A percentile compares a stretch with the other conserved stretches of the same genome.
Evolutionary conservation across 331 rosid genomes (phyloP).

Genomic region (Spiraea crenata): DNA sequence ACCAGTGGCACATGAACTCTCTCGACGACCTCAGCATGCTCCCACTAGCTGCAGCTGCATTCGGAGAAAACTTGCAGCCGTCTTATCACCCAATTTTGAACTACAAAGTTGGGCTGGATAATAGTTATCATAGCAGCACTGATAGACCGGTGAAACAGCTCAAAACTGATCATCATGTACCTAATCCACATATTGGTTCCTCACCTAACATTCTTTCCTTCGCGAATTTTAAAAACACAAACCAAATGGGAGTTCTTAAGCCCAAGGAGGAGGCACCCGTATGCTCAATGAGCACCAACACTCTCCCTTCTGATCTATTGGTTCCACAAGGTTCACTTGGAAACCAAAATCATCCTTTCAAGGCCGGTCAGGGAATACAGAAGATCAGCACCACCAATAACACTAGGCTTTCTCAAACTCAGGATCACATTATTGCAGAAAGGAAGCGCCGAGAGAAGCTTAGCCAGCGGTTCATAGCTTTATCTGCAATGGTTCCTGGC

Average conservation of each 20-base stretch:
- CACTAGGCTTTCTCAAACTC: conserved; percentile 56
- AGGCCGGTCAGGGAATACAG: conserved; percentile 38
- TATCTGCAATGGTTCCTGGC: conserved; percentile 87
- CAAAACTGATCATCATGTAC: conserved; percentile 34
- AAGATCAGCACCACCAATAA: conserved; percentile 26
- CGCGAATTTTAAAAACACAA: conserved; percentile 36
- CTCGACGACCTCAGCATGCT: conserved; percentile 44
- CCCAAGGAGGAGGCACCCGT: conserved; percentile 63
- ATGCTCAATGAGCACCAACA: conserved; percentile 32
- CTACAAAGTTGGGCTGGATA: conserved; percentile 39
- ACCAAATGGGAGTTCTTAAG: conserved; percentile 53
- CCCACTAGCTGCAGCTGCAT: conserved; percentile 42
- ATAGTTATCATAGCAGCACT: conserved; percentile 25
- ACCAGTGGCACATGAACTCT: conserved; percentile 63
- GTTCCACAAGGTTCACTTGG: conserved; percentile 43
- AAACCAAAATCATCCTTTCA: conserved; percentile 39
- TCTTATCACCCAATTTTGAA: conserved; percentile 40
- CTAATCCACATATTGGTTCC: conserved; percentile 41
- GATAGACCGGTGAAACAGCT: conserved; percentile 53
- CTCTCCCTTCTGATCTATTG: conserved; percentile 44
- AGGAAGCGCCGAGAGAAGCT: conserved; percentile 90
- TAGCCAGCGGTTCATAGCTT: conserved; percentile 78
- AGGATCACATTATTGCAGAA: conserved; percentile 82
- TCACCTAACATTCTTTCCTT: conserved; percentile 52
- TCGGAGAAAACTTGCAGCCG: conserved; percentile 64